A percentile compares a stretch with the other conserved stretches of the same genome.
Evolutionary conservation across 2,329 filamentous ascomycete species (phyloP).

Genomic region (Phoma herbarum): DNA sequence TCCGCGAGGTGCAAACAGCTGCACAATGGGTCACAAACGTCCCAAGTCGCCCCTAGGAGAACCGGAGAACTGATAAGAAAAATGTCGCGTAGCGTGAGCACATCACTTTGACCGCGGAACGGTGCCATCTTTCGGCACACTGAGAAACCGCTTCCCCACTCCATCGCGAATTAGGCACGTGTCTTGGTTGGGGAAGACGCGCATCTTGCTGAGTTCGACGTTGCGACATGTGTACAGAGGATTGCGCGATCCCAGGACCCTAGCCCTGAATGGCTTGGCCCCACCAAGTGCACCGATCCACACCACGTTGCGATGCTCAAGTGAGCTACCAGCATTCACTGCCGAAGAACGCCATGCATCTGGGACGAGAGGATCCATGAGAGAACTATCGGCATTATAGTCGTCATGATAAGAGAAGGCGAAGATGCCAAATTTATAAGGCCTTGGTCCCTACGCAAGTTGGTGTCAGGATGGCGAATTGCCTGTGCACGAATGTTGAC

Average conservation of each 20-base stretch:
- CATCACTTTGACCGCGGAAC: constrained; percentile 5
- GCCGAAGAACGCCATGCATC: constrained; percentile 8
- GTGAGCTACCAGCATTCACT: neutral
- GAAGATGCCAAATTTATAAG: constrained; percentile 24
- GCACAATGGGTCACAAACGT: neutral
- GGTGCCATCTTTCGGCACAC: neutral
- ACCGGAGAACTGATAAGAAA: constrained; percentile 13
- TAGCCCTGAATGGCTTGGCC: constrained; percentile 21
- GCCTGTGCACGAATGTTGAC: neutral
- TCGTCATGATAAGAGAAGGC: constrained; percentile 25
- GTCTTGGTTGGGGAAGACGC: constrained; percentile 1
- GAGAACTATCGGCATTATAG: constrained; percentile 11
- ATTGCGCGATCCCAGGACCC: constrained; percentile 35
- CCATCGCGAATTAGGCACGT: neutral
- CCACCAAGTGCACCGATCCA: constrained; percentile 15
- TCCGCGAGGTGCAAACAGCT: neutral
- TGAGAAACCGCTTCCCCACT: constrained; percentile 3
- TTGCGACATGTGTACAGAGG: constrained; percentile 30
- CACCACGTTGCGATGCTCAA: neutral
- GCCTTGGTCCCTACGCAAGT: neutral
- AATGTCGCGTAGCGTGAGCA: constrained; percentile 10
- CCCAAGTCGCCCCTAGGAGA: constrained; percentile 5
- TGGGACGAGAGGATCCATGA: neutral
- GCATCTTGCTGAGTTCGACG: constrained; percentile 10
- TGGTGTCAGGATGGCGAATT: constrained; percentile 9